phyloP scores from a whole-genome alignment of 129 eudicot species.

The Helichrysum umbraculigerum region DNA sequence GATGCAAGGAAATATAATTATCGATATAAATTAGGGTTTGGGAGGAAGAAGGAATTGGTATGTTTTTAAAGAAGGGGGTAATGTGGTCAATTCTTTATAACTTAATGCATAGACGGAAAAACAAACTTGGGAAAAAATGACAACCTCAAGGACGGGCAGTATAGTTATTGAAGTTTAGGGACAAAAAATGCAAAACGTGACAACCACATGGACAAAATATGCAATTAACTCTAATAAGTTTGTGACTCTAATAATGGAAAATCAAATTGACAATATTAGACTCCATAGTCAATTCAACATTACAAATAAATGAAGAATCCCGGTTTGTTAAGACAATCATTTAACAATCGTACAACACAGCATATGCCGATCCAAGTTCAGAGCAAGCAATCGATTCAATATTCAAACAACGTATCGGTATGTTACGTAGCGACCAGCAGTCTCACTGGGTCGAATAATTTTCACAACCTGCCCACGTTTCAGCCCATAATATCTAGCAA shows the following conservation, averaged over 20 bases:
- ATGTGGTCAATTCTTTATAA: no score
- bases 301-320: constrained; percentile 11
- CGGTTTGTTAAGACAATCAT: constrained; percentile 11
- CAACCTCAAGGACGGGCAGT: no score
- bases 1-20: no score
- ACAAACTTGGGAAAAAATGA: no score
- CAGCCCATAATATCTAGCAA: constrained; percentile 83
- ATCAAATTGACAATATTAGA: not conserved
- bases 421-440: constrained; percentile 85
- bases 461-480: constrained; percentile 86
- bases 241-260: not conserved
- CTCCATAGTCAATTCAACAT: constrained; percentile 5
- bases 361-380: constrained; percentile 3
- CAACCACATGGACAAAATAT: no score
- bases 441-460: constrained; percentile 85
- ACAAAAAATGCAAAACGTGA: no score
- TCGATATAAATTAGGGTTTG: no score
- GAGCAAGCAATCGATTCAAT: not conserved
- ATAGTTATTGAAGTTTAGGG: no score
- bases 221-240: not conserved
- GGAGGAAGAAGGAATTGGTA: no score
- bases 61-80: no score
- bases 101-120: no score
- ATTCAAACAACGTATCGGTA: constrained; percentile 70
- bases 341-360: constrained; percentile 10